Percentiles rank a stretch among this genome's conserved stretches.
These are phyloP conservation scores for Trametes villosa DNA, from an alignment of 768 basidiomycete genomes.

Conservation along the genomic window DNA sequence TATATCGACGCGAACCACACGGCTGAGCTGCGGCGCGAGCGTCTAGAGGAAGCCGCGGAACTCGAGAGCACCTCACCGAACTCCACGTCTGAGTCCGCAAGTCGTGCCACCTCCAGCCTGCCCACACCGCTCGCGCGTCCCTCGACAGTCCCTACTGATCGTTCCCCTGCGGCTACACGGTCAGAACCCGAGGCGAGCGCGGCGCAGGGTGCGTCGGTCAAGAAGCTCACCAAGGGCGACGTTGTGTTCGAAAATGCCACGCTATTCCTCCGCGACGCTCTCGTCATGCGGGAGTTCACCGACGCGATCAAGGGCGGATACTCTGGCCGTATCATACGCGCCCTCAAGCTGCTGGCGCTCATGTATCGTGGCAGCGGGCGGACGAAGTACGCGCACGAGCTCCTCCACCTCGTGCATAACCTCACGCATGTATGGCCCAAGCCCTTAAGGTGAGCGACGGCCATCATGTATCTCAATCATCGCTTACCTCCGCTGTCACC, in stretches of 20 bases:
- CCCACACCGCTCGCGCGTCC: no score
- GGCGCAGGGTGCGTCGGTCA: no score
- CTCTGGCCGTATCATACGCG: constrained; percentile 34
- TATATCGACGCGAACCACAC: constrained; percentile 22
- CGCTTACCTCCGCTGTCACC: no score
- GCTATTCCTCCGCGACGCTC: constrained; percentile 37
- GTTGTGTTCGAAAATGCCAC: constrained; percentile 26
- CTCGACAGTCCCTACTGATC: no score
- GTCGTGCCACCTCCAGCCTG: no score
- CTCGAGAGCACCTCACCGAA: no score
- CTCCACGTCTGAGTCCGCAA: no score
- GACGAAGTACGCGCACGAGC: constrained; percentile 41
- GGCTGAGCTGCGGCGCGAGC: constrained; percentile 25
- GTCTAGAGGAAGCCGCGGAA: background rate
- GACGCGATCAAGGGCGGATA: constrained; percentile 38
- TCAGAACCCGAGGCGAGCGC: no score
- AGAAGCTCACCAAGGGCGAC: constrained; percentile 5
- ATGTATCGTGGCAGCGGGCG: constrained; percentile 37
- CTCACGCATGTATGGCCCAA: constrained; percentile 26
- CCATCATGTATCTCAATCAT: no score
- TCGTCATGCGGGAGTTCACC: constrained; percentile 35
- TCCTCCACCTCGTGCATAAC: background rate
- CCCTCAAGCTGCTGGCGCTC: constrained; percentile 35
- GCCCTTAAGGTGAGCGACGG: constrained; percentile 19
- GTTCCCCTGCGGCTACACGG: no score